These are phyloP conservation scores for Paxillus rubicundulus DNA, from an alignment of 768 basidiomycete genomes.

Conservation along the genomic window DNA sequence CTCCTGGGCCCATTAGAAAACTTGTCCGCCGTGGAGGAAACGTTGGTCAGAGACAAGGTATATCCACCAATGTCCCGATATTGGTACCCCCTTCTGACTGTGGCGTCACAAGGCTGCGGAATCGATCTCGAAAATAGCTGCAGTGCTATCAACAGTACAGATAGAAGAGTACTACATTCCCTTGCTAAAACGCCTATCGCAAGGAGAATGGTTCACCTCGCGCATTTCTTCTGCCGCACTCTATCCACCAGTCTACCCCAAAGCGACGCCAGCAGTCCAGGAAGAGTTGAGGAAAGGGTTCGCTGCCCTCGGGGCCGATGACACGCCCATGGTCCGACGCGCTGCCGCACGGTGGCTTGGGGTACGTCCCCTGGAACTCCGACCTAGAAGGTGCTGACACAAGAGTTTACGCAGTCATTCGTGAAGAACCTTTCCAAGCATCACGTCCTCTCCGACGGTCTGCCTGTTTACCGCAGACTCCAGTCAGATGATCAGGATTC, in stretches of 20 bases:
- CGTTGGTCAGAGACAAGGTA: conserved; percentile 96
- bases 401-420: conserved; percentile 54
- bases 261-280: conserved; percentile 68
- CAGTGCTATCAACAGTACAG: conserved; percentile 70
- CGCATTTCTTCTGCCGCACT: conserved; percentile 94
- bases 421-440: conserved; percentile 75
- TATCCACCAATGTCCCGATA: conserved; percentile 7
- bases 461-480: conserved; percentile 91
- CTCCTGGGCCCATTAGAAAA: conserved; percentile 92
- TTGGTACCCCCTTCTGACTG: not conserved
- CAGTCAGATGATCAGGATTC: conserved; percentile 98
- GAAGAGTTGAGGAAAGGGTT: conserved; percentile 89
- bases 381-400: conserved; percentile 9
- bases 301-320: conserved; percentile 79
- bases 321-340: conserved; percentile 97
- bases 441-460: conserved; percentile 80
- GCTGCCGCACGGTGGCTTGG: conserved; percentile 97
- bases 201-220: conserved; percentile 98
- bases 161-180: conserved; percentile 92
- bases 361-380: conserved; percentile 49
- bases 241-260: conserved; percentile 85
- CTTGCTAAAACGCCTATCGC: conserved; percentile 81
- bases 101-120: conserved; percentile 73
- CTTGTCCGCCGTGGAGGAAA: conserved; percentile 95
- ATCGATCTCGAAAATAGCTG: conserved; percentile 88